Percentiles rank a stretch among this genome's conserved stretches.
Evolutionary conservation across 2,329 filamentous ascomycete genomes (phyloP).

Genomic region (Dryadomyces quercivorus): DNA sequence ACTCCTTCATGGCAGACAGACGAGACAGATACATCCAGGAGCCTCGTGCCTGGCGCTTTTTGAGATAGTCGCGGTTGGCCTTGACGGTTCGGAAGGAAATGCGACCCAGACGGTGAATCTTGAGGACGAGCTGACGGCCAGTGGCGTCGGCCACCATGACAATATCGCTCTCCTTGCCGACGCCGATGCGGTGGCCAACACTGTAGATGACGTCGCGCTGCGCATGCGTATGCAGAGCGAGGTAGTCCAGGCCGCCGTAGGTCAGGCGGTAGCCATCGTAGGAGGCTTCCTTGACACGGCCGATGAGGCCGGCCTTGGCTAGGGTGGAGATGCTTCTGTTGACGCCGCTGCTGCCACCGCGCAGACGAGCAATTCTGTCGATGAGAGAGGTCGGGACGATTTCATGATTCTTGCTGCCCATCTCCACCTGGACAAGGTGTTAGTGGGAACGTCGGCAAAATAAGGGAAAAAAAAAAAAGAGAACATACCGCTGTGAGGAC

Average conservation of each 20-base stretch:
- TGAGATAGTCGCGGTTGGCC: slow-evolving; percentile 89
- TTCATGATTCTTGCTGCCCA: slow-evolving; percentile 93
- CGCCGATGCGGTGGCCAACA: slow-evolving; percentile 86
- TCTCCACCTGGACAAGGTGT: slow-evolving; percentile 59
- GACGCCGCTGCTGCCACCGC: slow-evolving; percentile 65
- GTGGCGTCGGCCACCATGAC: slow-evolving; percentile 76
- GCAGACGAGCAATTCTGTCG: slow-evolving; percentile 67
- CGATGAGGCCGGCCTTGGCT: slow-evolving; percentile 85
- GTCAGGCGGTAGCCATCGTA: slow-evolving; percentile 96
- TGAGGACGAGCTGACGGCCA: slow-evolving; percentile 71
- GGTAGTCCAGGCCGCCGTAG: slow-evolving; percentile 93
- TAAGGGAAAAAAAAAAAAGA: neutral
- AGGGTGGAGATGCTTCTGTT: slow-evolving; percentile 80
- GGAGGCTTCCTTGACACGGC: slow-evolving; percentile 84
- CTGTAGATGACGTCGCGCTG: slow-evolving; percentile 74
- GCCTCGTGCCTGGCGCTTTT: slow-evolving; percentile 49
- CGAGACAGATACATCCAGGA: slow-evolving; percentile 98
- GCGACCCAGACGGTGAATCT: slow-evolving; percentile 89
- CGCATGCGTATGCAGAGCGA: slow-evolving; percentile 85
- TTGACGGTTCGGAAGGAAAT: slow-evolving; percentile 97
- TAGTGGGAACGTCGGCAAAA: neutral
- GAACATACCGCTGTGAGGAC: slow-evolving; percentile 71
- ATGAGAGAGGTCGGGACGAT: slow-evolving; percentile 87
- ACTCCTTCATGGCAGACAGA: slow-evolving; percentile 87
- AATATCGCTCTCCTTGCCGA: slow-evolving; percentile 97